Percentiles rank a stretch among this genome's conserved stretches.
Conservation (phyloP, 345 rosid species). For the Citrus maxima region DNA sequence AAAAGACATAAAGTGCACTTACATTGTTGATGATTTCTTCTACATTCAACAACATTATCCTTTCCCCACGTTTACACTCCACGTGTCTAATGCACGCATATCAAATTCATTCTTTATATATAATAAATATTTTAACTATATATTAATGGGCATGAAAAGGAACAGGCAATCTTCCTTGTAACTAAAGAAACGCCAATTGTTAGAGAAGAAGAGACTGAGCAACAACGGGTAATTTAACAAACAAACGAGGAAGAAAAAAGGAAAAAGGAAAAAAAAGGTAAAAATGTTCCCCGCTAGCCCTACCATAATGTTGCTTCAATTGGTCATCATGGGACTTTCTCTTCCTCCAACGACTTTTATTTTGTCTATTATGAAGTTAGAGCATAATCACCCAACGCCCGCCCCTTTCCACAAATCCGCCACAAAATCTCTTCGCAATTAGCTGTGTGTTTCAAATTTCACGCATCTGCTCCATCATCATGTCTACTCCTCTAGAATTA, state of each 20-base stretch:
- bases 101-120: background rate
- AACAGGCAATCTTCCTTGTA: constrained; percentile 45
- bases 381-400: background rate
- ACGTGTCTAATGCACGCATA: constrained; percentile 18
- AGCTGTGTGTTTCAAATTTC: background rate
- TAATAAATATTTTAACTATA: background rate
- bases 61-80: constrained; percentile 37
- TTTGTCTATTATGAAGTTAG: background rate
- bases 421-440: background rate
- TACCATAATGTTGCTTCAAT: constrained; percentile 39
- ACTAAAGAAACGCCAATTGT: constrained; percentile 40
- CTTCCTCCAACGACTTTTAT: constrained; percentile 38
- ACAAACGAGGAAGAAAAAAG: background rate
- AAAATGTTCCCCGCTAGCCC: constrained; percentile 53
- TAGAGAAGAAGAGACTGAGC: background rate
- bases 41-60: background rate
- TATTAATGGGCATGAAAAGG: constrained; percentile 23
- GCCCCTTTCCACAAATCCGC: background rate
- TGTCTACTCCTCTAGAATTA: constrained; percentile 11
- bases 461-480: constrained; percentile 19
- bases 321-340: constrained; percentile 24
- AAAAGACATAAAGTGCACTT: constrained; percentile 22
- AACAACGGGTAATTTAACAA: background rate
- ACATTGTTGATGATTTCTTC: background rate
- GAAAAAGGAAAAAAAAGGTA: constrained; percentile 17